These are phyloP conservation scores for Leptosphaerulina australis DNA, from an alignment of 2,329 filamentous ascomycete species.

Conservation along the genomic window DNA sequence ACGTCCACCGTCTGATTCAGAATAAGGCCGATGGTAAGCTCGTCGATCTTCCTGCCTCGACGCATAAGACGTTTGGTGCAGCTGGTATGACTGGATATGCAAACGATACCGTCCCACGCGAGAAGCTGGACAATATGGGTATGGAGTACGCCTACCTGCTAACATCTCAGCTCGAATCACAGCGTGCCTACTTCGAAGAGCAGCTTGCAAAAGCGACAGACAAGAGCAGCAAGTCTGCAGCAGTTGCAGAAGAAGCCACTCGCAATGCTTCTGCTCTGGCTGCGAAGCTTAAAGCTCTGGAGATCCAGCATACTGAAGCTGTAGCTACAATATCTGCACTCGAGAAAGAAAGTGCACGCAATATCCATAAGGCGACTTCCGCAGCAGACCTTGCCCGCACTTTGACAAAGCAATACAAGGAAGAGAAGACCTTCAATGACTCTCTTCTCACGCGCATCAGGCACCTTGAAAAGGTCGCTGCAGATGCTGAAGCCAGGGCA, in stretches of 20 bases:
- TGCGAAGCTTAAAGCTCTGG: conserved; percentile 59
- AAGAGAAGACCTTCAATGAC: conserved; percentile 85
- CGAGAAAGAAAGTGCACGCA: conserved; percentile 72
- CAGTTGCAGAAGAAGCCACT: conserved; percentile 67
- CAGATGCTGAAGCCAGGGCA: conserved; percentile 58
- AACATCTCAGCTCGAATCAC: conserved; percentile 89
- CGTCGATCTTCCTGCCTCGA: conserved; percentile 76
- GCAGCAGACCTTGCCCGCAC: conserved; percentile 76
- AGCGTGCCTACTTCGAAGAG: conserved; percentile 92
- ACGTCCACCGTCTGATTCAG: conserved; percentile 93
- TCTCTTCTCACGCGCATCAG: conserved; percentile 82
- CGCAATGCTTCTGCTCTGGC: conserved; percentile 57
- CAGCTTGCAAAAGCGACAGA: conserved; percentile 86
- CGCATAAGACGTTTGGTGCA: conserved; percentile 29
- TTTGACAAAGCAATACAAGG: conserved; percentile 76
- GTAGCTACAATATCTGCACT: conserved; percentile 67
- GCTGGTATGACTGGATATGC: conserved; percentile 53
- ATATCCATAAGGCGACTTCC: conserved; percentile 64
- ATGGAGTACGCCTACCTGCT: conserved; percentile 94
- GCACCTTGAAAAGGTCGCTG: conserved; percentile 66
- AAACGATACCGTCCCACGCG: conserved; percentile 73
- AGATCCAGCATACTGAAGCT: conserved; percentile 58
- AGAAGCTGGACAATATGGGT: conserved; percentile 78
- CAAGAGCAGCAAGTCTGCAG: conserved; percentile 78
- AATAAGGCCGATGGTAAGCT: conserved; percentile 92